Conservation (phyloP, 352 stramenopile genomes). For the Pythium inflatum region DNA sequence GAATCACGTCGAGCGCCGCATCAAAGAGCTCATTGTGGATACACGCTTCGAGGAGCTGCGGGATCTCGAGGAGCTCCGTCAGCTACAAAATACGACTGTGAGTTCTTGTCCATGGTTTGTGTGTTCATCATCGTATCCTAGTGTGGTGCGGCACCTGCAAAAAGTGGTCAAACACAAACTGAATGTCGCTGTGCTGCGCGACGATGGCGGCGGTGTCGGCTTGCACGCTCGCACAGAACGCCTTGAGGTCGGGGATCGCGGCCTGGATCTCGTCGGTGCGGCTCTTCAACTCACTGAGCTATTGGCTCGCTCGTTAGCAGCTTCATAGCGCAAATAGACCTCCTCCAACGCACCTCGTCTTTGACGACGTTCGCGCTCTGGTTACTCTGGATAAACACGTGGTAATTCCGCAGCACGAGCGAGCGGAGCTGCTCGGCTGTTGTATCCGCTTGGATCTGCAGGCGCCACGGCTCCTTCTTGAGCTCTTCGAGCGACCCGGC, state of each 20-base stretch:
- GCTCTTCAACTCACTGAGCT: constrained; percentile 72
- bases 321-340: too few species aligned
- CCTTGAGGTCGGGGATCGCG: constrained; percentile 60
- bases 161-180: constrained; percentile 92
- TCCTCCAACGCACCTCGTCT: constrained; percentile 49
- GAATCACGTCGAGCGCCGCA: constrained; percentile 95
- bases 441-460: constrained; percentile 84
- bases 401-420: constrained; percentile 89
- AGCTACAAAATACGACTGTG: too few species aligned
- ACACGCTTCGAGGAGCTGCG: constrained; percentile 97
- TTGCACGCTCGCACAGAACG: constrained; percentile 57
- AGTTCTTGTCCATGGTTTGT: background rate
- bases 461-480: constrained; percentile 82
- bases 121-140: background rate
- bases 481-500: constrained; percentile 79
- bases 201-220: constrained; percentile 60
- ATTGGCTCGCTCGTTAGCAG: too few species aligned
- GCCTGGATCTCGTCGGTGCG: constrained; percentile 59
- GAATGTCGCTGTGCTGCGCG: constrained; percentile 78
- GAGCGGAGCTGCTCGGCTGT: constrained; percentile 73
- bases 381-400: constrained; percentile 92
- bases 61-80: constrained; percentile 97
- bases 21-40: constrained; percentile 97
- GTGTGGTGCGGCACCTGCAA: constrained; percentile 58
- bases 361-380: constrained; percentile 85